Conservation (phyloP, 169 alveolate species). For the Plasmodium yoelii region DNA sequence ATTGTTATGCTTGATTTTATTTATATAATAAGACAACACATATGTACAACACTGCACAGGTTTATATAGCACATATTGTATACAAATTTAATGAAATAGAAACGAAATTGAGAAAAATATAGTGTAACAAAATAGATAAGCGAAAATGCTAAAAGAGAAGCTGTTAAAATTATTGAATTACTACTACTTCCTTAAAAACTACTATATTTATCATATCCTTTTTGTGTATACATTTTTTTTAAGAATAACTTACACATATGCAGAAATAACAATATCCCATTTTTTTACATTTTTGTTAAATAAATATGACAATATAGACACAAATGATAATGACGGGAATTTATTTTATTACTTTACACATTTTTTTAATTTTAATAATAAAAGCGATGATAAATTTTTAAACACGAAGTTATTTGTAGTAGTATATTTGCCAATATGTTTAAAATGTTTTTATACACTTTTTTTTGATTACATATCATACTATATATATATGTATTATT, state of each 20-base stretch:
- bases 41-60: too few relatives aligned
- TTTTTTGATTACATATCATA: conserved; percentile 75
- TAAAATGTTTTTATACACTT: conserved; percentile 73
- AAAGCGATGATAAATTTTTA: conserved; percentile 50
- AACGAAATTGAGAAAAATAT: too few relatives aligned
- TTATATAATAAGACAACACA: too few relatives aligned
- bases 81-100: too few relatives aligned
- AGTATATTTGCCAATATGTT: conserved; percentile 70
- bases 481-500: conserved; percentile 66
- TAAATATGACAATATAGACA: conserved; percentile 65
- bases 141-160: conserved; percentile 48
- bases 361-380: conserved; percentile 58
- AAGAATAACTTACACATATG: conserved; percentile 75
- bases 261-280: conserved; percentile 75
- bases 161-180: conserved; percentile 56
- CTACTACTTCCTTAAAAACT: conserved; percentile 32
- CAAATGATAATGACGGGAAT: conserved; percentile 48
- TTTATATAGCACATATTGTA: too few relatives aligned
- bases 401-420: conserved; percentile 70
- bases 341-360: conserved; percentile 65
- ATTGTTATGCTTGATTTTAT: too few relatives aligned
- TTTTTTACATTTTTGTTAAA: conserved; percentile 57
- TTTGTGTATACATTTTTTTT: conserved; percentile 69
- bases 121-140: too few relatives aligned
- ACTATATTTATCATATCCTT: conserved; percentile 67